Conservation (phyloP, 345 rosid genomes). For the Dovyalis caffra region DNA sequence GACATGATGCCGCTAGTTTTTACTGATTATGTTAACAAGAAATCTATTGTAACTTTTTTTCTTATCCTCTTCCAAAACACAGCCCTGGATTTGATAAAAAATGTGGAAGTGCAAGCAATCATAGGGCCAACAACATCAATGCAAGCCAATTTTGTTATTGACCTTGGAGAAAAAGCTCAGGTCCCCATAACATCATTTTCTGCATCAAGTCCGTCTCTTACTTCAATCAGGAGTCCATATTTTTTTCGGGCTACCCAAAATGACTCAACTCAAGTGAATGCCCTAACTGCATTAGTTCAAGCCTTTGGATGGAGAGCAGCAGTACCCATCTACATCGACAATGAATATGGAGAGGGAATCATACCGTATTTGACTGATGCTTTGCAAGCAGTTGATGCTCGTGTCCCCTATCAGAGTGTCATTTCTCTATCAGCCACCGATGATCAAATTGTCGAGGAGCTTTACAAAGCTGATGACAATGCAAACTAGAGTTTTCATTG, state of each 20-base stretch:
- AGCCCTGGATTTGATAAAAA: slow-evolving; percentile 45
- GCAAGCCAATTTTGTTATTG: slow-evolving; percentile 41
- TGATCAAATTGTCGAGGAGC: slow-evolving; percentile 39
- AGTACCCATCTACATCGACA: slow-evolving; percentile 37
- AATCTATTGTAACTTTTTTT: slow-evolving; percentile 23
- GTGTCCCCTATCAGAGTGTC: slow-evolving; percentile 23
- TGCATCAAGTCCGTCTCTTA: slow-evolving; percentile 39
- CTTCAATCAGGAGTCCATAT: slow-evolving; percentile 26
- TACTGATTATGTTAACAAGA: background rate
- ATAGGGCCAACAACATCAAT: slow-evolving; percentile 50
- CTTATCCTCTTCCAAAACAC: background rate
- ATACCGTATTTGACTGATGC: slow-evolving; percentile 39
- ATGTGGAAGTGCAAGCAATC: slow-evolving; percentile 52
- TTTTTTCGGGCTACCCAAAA: slow-evolving; percentile 41
- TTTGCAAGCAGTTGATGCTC: slow-evolving; percentile 25
- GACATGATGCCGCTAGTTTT: too few species aligned
- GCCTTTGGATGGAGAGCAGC: slow-evolving; percentile 45
- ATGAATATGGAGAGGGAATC: slow-evolving; percentile 42
- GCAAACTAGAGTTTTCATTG: slow-evolving; percentile 57
- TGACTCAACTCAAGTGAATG: slow-evolving; percentile 44
- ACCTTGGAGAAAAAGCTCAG: slow-evolving; percentile 32
- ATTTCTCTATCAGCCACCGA: slow-evolving; percentile 37
- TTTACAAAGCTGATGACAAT: slow-evolving; percentile 45
- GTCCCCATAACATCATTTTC: slow-evolving; percentile 58
- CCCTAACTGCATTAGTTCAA: slow-evolving; percentile 41